Evolutionary conservation across 805 yeast genomes (phyloP).

Genomic region (Yueomyces sinensis): DNA sequence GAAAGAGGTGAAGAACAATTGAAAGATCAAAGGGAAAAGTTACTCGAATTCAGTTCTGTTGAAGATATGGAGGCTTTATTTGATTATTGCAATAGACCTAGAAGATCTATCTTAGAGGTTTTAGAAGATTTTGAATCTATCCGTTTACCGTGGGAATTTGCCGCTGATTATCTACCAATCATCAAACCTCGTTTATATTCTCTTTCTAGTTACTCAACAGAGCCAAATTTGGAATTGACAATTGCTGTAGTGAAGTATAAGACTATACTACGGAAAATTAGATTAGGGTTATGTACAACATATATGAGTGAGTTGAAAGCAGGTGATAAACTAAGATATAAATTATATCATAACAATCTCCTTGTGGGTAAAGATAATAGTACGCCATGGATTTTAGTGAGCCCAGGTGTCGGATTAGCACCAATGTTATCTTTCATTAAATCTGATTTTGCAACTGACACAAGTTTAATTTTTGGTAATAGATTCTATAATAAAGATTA

Average conservation of each 20-base stretch:
- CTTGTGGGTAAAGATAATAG: slow-evolving; percentile 25
- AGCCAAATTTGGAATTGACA: slow-evolving; percentile 49
- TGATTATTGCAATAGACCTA: slow-evolving; percentile 86
- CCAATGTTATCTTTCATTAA: slow-evolving; percentile 71
- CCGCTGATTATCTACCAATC: slow-evolving; percentile 66
- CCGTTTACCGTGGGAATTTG: slow-evolving; percentile 58
- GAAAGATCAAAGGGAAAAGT: slow-evolving; percentile 59
- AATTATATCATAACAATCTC: slow-evolving; percentile 32
- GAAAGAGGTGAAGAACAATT: slow-evolving; percentile 20
- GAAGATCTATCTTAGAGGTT: slow-evolving; percentile 77
- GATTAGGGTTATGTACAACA: slow-evolving; percentile 73
- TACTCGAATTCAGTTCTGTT: slow-evolving; percentile 57
- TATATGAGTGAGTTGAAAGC: slow-evolving; percentile 44
- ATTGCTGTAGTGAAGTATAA: slow-evolving; percentile 79
- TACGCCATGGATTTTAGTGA: slow-evolving; percentile 54
- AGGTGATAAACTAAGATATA: slow-evolving; percentile 40
- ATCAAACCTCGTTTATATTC: slow-evolving; percentile 77
- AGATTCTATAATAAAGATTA: slow-evolving; percentile 54
- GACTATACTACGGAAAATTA: slow-evolving; percentile 61
- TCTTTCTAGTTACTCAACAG: slow-evolving; percentile 46
- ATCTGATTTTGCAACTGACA: slow-evolving; percentile 11
- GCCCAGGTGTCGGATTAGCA: slow-evolving; percentile 96
- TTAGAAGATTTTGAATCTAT: slow-evolving; percentile 70
- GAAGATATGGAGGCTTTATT: slow-evolving; percentile 73
- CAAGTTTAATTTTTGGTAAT: slow-evolving; percentile 64